Conservation (phyloP, 2,329 filamentous ascomycete species). For the Cercospora sp. region DNA sequence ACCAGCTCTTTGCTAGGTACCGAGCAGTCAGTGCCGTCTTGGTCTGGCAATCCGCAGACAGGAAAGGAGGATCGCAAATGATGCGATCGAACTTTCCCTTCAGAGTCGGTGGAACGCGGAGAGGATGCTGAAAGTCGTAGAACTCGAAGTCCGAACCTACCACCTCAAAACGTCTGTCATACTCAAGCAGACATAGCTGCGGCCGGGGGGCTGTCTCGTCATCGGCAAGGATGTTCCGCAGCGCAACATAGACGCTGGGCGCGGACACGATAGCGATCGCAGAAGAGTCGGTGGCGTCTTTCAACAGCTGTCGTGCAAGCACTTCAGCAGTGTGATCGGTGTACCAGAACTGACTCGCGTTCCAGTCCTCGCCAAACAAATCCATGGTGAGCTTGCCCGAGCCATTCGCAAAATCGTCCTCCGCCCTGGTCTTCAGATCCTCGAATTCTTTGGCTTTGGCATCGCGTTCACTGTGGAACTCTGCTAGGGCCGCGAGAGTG, state of each 20-base stretch:
- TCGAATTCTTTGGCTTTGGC: conserved; percentile 66
- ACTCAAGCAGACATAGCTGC: conserved; percentile 67
- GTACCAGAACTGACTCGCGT: conserved; percentile 73
- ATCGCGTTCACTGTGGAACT: conserved; percentile 74
- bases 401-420: conserved; percentile 49
- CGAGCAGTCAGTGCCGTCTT: conserved; percentile 74
- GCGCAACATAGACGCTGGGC: conserved; percentile 73
- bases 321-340: conserved; percentile 67
- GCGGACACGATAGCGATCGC: conserved; percentile 69
- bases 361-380: conserved; percentile 77
- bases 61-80: conserved; percentile 75
- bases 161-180: conserved; percentile 70
- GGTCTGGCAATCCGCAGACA: conserved; percentile 78
- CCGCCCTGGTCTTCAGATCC: conserved; percentile 62
- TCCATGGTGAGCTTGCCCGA: conserved; percentile 59
- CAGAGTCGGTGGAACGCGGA: conserved; percentile 60
- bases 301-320: conserved; percentile 65
- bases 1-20: conserved; percentile 64
- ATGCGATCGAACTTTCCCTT: conserved; percentile 67
- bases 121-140: conserved; percentile 71
- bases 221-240: conserved; percentile 61
- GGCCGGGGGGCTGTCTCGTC: conserved; percentile 47
- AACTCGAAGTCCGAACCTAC: conserved; percentile 74
- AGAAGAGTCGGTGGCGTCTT: conserved; percentile 56
- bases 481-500: conserved; percentile 67